Conservation (phyloP, 2,329 filamentous ascomycete genomes). For the Ambrosiella beaveri region DNA sequence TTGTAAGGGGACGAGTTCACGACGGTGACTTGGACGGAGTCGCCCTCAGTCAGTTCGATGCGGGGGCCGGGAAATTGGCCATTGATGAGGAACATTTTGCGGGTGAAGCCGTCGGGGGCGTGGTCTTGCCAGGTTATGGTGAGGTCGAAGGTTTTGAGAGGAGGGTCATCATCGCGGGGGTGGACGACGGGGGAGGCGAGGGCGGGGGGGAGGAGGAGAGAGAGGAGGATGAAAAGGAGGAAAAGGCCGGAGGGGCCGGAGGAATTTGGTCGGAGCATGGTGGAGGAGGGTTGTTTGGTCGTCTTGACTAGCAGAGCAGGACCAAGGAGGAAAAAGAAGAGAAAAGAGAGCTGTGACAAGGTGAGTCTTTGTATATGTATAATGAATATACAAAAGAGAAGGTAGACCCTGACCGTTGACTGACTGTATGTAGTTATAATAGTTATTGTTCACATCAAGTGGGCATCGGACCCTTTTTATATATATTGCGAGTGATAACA, state of each 20-base stretch:
- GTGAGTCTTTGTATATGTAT: too few species aligned
- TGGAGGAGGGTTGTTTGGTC: too few species aligned
- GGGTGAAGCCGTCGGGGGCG: conserved; percentile 27
- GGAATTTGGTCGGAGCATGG: background rate
- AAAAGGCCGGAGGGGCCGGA: background rate
- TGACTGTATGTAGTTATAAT: too few species aligned
- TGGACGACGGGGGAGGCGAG: background rate
- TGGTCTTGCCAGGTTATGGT: conserved; percentile 22
- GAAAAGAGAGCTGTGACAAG: too few species aligned
- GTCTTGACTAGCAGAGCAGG: too few species aligned
- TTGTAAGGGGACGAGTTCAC: conserved; percentile 30
- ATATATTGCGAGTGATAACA: too few species aligned
- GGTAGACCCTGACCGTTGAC: too few species aligned
- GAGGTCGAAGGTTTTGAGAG: conserved; percentile 17
- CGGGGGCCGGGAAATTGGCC: conserved; percentile 44
- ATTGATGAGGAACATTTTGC: conserved; percentile 36
- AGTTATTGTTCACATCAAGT: too few species aligned
- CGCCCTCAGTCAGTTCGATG: conserved; percentile 35
- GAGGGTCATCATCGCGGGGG: background rate
- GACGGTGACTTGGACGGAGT: conserved; percentile 28
- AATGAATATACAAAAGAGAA: too few species aligned
- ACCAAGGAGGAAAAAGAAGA: too few species aligned
- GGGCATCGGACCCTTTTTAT: too few species aligned
- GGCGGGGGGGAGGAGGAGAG: background rate
- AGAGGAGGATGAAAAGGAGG: background rate